phyloP scores from a whole-genome alignment of 108 stramenopile species.

The Aurantiochytrium sp. region DNA sequence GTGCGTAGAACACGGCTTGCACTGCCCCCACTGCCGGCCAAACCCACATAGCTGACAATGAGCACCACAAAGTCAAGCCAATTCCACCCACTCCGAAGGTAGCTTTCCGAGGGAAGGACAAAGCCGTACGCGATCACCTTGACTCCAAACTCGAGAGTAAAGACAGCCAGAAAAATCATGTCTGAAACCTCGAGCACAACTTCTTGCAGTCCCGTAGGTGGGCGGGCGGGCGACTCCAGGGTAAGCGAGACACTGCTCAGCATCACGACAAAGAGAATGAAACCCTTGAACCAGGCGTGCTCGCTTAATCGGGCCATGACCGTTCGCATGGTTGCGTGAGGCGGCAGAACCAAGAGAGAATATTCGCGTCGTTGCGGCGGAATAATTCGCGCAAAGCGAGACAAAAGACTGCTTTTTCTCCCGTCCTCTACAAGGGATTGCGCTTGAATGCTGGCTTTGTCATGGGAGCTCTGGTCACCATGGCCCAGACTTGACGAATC shows the following conservation, averaged over 20 bases:
- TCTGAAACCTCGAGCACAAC: not conserved
- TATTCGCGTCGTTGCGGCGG: not conserved
- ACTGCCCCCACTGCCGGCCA: not conserved
- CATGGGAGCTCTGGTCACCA: not conserved
- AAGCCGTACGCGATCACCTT: slow-evolving; percentile 16
- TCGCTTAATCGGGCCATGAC: not conserved
- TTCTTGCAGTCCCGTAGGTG: no score
- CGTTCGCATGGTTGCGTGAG: not conserved
- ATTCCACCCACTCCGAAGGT: slow-evolving; percentile 8
- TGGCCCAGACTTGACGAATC: not conserved
- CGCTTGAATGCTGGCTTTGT: not conserved
- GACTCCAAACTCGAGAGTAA: slow-evolving; percentile 14
- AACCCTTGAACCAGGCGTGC: not conserved
- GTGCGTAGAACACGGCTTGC: not conserved
- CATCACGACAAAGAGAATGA: not conserved
- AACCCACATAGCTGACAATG: not conserved
- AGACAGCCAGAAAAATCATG: not conserved
- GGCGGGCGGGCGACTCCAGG: not conserved
- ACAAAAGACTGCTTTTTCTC: no score
- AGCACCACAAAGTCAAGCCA: slow-evolving; percentile 23
- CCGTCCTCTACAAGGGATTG: no score
- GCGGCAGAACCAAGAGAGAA: not conserved
- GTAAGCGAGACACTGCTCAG: not conserved
- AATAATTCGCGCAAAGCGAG: not conserved
- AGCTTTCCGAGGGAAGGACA: not conserved